Evolutionary conservation across 176 grass and related monocot genomes (phyloP), one percentile per base, ranked within the genome.

Genomic region (Carex parvula): DNA sequence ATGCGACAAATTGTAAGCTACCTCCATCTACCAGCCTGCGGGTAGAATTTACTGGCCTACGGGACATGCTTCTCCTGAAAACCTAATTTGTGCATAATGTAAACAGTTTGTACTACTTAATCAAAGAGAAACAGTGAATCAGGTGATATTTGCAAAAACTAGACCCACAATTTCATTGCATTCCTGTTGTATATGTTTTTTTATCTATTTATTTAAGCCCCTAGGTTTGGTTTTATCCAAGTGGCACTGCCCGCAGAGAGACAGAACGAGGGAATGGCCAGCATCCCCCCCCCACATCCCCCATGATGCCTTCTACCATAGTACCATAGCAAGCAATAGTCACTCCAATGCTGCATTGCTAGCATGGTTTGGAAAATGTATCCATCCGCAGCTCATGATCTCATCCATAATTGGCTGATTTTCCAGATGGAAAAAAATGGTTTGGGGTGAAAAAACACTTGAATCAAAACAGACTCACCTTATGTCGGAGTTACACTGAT

Each of bases 1-100:
- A 82, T 62, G 89, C 84, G 82, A 85, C 87, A 56, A 93, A 76
- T 32, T 92, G 94, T 52, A 91, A 6, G 3, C 59, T 75, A 4
- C 84, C 86, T 20, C 87, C 90, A 39, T 97, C 95, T 18, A 85
- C 33, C 78, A 85, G 64, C 75, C 95, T 88, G 53, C 95, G 89
- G 84, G 69, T 87, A 59, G 92, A 90, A 77, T 97, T 97, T 50
- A 97, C 86, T 78, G 92, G 88, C 78, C 95, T 90, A 63, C 95
- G 87, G 46, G 95, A 86, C 93, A 95, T 92, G 63, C 79, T 81
- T 77, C 56, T 56, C 84, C 60, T 52, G 1, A 39, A 12, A 8
- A 12, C 60, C 80, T 83, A 83, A 68, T 83, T 69, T 83, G 73
- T 78, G 26, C 73, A 78, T 13, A 32, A 76, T 55, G 72, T 3